A percentile compares a stretch with the other conserved stretches of the same genome.
phyloP scores from a whole-genome alignment of 306 rosid genomes.

The Dalbergia cochinchinensis region DNA sequence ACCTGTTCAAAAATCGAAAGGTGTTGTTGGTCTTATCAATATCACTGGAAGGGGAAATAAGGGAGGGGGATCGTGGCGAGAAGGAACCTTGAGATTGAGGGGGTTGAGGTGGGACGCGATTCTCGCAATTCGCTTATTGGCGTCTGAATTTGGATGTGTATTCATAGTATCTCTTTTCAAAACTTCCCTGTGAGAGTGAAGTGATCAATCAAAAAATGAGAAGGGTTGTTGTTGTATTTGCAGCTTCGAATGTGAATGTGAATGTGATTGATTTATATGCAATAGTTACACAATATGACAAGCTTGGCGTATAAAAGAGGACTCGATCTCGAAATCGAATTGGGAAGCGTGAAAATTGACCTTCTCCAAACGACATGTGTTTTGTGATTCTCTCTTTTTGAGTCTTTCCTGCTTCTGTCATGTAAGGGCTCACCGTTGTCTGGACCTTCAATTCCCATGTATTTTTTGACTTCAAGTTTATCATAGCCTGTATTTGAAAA shows the following conservation, averaged over 20 bases:
- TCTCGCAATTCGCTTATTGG: conserved; percentile 64
- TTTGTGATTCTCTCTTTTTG: not conserved
- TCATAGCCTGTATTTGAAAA: too few relatives aligned
- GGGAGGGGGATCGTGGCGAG: not conserved
- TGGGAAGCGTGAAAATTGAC: conserved; percentile 52
- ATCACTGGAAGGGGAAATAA: not conserved
- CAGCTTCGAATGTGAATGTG: not conserved
- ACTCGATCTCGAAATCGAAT: conserved; percentile 38
- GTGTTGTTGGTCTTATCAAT: not conserved
- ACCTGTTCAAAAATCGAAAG: conserved; percentile 46
- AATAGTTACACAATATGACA: not conserved
- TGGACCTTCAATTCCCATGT: too few relatives aligned
- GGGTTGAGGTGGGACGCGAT: conserved; percentile 74
- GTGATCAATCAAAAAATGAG: not conserved
- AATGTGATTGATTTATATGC: not conserved
- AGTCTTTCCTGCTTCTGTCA: too few relatives aligned
- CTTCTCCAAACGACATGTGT: conserved; percentile 2
- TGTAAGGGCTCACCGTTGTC: too few relatives aligned
- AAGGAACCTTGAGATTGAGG: conserved; percentile 61
- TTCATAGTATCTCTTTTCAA: conserved; percentile 36
- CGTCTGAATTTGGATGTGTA: conserved; percentile 48
- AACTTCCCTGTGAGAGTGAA: not conserved
- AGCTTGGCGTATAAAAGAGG: conserved; percentile 33
- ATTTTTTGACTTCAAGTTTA: too few relatives aligned
- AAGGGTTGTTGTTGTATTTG: not conserved